phyloP scores from a whole-genome alignment of 1,284 basidiomycete species.

The Pascua sp. region DNA sequence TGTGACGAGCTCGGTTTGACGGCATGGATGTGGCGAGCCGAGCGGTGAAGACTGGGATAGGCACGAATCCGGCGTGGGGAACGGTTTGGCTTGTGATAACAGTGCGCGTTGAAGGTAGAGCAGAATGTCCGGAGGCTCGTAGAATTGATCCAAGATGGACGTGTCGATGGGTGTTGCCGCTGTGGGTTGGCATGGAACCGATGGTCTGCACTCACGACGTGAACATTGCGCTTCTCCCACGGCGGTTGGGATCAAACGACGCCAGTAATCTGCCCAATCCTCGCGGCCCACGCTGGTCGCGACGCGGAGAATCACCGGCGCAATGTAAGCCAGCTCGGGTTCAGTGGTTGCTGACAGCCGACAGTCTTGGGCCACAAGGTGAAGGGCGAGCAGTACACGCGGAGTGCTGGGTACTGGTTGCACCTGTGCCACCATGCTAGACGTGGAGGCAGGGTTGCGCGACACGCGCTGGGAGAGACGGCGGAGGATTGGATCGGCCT shows the following conservation, averaged over 20 bases:
- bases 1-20: slow-evolving; percentile 21
- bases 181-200: slow-evolving; percentile 1
- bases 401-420: slow-evolving; percentile 2
- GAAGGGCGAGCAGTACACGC: slow-evolving; percentile 61
- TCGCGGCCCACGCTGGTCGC: slow-evolving; percentile 60
- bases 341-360: slow-evolving; percentile 50
- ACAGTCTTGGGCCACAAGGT: slow-evolving; percentile 65
- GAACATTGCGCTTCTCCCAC: not conserved
- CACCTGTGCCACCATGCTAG: not conserved
- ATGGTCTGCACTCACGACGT: not conserved
- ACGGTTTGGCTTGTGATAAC: slow-evolving; percentile 19
- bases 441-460: too few relatives aligned
- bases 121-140: slow-evolving; percentile 49
- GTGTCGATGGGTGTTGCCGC: slow-evolving; percentile 18
- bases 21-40: slow-evolving; percentile 21
- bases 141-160: slow-evolving; percentile 28
- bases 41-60: slow-evolving; percentile 55
- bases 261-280: slow-evolving; percentile 88
- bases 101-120: slow-evolving; percentile 38
- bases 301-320: slow-evolving; percentile 63
- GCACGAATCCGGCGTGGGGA: slow-evolving; percentile 25
- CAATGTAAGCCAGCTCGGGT: slow-evolving; percentile 59
- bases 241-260: slow-evolving; percentile 64
- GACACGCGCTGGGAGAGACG: slow-evolving; percentile 24
- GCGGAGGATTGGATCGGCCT: slow-evolving; percentile 52